Percentiles rank a stretch among this genome's conserved stretches.
Evolutionary conservation across 257 asterid species (phyloP).

Genomic region (Penstemon barbatus): DNA sequence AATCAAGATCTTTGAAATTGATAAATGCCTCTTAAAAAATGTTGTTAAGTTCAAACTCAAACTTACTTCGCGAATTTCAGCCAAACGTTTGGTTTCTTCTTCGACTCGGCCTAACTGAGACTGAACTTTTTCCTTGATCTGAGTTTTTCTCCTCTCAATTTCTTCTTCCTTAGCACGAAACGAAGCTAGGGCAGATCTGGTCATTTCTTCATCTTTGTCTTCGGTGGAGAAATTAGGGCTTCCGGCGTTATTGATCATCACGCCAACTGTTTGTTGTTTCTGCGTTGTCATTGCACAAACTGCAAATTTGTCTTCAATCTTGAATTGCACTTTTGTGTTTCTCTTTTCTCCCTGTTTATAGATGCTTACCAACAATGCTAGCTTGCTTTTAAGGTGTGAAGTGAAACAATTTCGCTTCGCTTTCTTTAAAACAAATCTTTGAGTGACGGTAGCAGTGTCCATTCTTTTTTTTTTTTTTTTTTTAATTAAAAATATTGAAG

Average conservation of each 20-base stretch:
- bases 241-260: slow-evolving; percentile 41
- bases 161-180: slow-evolving; percentile 85
- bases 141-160: slow-evolving; percentile 69
- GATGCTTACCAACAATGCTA: slow-evolving; percentile 44
- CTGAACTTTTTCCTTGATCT: slow-evolving; percentile 63
- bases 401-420: slow-evolving; percentile 24
- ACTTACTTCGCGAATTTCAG: slow-evolving; percentile 79
- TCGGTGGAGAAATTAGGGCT: slow-evolving; percentile 49
- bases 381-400: slow-evolving; percentile 40
- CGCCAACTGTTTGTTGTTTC: slow-evolving; percentile 47
- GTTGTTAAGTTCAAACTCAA: not conserved
- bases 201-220: slow-evolving; percentile 82
- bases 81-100: slow-evolving; percentile 73
- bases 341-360: slow-evolving; percentile 39
- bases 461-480: slow-evolving; percentile 2
- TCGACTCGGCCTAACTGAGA: slow-evolving; percentile 82
- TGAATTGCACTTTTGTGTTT: slow-evolving; percentile 27
- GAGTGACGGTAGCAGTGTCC: slow-evolving; percentile 6
- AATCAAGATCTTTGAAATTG: not conserved
- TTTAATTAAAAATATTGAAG: slow-evolving; percentile 42
- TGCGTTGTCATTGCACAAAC: slow-evolving; percentile 44
- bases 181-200: slow-evolving; percentile 61
- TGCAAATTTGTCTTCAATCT: not conserved
- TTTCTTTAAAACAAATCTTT: slow-evolving; percentile 42
- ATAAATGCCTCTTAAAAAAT: not conserved